phyloP scores from a whole-genome alignment of 805 yeast genomes.

The Metschnikowia lochheadii region DNA sequence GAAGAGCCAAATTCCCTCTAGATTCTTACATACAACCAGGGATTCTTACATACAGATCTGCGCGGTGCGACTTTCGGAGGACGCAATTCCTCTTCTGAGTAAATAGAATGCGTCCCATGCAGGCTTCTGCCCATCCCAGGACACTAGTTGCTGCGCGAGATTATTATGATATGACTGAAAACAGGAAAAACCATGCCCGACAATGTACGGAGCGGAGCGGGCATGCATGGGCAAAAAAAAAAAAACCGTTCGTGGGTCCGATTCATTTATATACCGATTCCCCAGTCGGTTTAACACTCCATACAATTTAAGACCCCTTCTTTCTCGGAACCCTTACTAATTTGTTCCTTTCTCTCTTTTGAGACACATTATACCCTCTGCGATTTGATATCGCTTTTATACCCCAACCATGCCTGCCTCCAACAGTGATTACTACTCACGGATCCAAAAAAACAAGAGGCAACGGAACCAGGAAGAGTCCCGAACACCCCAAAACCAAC shows the following conservation, averaged over 20 bases:
- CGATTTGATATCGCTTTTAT: not conserved
- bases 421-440: conserved; percentile 11
- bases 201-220: not conserved
- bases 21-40: not conserved
- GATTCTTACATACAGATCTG: not conserved
- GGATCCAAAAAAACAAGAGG: conserved; percentile 2
- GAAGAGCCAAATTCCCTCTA: not conserved
- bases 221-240: not conserved
- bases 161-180: conserved; percentile 2
- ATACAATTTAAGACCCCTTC: too few relatives aligned
- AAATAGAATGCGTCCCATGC: not conserved
- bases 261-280: not conserved
- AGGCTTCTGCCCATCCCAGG: not conserved
- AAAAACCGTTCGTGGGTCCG: not conserved
- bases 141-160: not conserved
- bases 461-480: not conserved
- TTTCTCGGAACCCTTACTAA: not conserved
- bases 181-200: not conserved
- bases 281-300: not conserved
- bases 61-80: not conserved
- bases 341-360: not conserved
- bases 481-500: not conserved
- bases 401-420: conserved; percentile 6
- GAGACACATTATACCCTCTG: not conserved
- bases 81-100: not conserved